A percentile compares a stretch with the other conserved stretches of the same genome.
These are phyloP conservation scores for Poa pratensis DNA, from an alignment of 176 grass and related monocot species.

Conservation along the genomic window DNA sequence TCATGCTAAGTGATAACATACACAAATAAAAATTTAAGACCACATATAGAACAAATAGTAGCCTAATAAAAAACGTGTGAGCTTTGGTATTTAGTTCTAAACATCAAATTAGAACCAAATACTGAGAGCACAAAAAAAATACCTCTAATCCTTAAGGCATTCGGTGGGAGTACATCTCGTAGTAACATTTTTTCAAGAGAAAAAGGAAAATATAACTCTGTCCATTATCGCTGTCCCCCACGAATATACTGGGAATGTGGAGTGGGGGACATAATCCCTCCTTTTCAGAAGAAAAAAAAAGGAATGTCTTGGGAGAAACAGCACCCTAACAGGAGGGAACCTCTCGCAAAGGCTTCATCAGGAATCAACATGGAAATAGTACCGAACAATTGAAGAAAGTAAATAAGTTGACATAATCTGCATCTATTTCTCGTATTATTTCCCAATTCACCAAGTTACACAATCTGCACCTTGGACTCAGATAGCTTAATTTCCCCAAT, in stretches of 20 bases:
- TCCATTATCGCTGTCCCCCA: background rate
- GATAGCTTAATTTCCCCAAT: background rate
- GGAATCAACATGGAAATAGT: background rate
- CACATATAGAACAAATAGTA: no score
- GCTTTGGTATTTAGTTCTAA: no score
- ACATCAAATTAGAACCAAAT: no score
- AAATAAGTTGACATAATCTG: background rate
- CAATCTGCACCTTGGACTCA: background rate
- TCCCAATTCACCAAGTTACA: background rate
- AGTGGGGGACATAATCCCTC: no score
- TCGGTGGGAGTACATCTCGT: background rate
- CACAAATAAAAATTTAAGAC: no score
- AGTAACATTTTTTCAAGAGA: background rate
- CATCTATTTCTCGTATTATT: background rate
- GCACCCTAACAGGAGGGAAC: background rate
- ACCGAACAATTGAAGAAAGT: background rate
- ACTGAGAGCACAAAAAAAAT: no score
- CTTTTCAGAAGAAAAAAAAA: background rate
- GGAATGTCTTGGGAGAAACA: background rate
- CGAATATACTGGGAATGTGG: background rate
- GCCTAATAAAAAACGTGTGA: no score
- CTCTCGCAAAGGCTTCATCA: background rate
- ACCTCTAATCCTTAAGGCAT: no score
- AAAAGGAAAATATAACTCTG: background rate
- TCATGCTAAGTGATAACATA: no score